These are phyloP conservation scores for Ammopiptanthus mongolicus DNA, from an alignment of 306 rosid species.

Conservation along the genomic window DNA sequence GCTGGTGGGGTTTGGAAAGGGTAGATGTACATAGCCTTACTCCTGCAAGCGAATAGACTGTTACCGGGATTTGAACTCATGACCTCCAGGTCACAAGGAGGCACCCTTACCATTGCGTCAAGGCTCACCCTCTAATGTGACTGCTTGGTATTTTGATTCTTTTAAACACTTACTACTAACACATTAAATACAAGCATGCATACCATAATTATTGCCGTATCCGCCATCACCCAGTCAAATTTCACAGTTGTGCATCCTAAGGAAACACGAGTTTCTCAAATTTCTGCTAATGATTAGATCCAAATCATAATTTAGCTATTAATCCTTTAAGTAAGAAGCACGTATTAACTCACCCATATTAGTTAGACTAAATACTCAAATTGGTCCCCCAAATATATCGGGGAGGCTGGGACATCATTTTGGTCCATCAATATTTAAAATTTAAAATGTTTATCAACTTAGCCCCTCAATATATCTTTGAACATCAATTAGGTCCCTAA, in stretches of 20 bases:
- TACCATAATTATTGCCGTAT: neutral
- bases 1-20: too few species aligned
- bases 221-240: neutral
- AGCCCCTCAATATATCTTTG: too few species aligned
- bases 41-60: too few species aligned
- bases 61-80: too few species aligned
- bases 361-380: neutral
- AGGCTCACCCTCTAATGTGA: neutral
- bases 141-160: neutral
- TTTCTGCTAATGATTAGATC: neutral
- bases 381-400: neutral
- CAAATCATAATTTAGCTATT: neutral
- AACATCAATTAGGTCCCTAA: too few species aligned
- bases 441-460: too few species aligned
- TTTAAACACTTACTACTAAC: neutral
- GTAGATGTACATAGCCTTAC: too few species aligned
- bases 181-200: neutral
- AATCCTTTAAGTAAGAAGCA: conserved; percentile 1
- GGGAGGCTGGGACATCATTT: too few species aligned
- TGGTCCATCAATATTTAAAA: neutral
- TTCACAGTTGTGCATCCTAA: neutral
- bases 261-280: neutral
- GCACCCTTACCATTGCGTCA: too few species aligned
- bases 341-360: neutral
- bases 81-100: too few species aligned